These are phyloP conservation scores for Linum trigynum DNA, from an alignment of 345 rosid genomes.

Conservation along the genomic window DNA sequence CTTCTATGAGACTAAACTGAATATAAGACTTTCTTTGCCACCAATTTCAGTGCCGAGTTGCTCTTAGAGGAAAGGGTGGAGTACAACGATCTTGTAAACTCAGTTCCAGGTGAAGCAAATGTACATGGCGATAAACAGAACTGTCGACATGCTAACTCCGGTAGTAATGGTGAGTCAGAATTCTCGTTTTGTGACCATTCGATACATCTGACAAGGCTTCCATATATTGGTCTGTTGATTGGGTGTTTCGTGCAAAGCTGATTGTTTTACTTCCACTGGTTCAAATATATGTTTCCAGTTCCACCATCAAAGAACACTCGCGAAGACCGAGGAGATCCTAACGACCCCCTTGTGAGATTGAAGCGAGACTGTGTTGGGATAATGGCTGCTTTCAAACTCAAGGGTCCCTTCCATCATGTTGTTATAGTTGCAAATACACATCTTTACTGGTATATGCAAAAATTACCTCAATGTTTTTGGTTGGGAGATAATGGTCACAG, in stretches of 20 bases:
- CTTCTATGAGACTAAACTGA: slow-evolving; percentile 6
- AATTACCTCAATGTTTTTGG: background rate
- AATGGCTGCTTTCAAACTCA: slow-evolving; percentile 81
- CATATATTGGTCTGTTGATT: background rate
- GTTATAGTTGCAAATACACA: slow-evolving; percentile 83
- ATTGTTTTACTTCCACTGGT: slow-evolving; percentile 2
- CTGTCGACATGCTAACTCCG: slow-evolving; percentile 19
- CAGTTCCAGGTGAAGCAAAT: slow-evolving; percentile 3
- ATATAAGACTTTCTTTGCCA: background rate
- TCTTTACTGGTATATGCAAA: slow-evolving; percentile 56
- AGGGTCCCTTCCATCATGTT: slow-evolving; percentile 40
- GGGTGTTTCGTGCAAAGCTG: background rate
- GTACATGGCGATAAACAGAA: slow-evolving; percentile 30
- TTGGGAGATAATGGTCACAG: background rate
- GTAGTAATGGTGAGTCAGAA: slow-evolving; percentile 22
- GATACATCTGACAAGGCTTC: background rate
- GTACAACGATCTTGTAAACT: slow-evolving; percentile 69
- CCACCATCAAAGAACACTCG: slow-evolving; percentile 22
- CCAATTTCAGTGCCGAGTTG: slow-evolving; percentile 64
- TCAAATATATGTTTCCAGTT: slow-evolving; percentile 9
- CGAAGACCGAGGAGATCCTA: slow-evolving; percentile 60
- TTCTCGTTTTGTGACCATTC: too few relatives aligned
- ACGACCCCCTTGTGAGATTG: slow-evolving; percentile 67
- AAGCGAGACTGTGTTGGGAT: slow-evolving; percentile 88
- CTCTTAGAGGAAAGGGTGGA: slow-evolving; percentile 62